Base-by-base conservation (phyloP, 345 rosid genomes). In the Balakata baccata region DNA sequence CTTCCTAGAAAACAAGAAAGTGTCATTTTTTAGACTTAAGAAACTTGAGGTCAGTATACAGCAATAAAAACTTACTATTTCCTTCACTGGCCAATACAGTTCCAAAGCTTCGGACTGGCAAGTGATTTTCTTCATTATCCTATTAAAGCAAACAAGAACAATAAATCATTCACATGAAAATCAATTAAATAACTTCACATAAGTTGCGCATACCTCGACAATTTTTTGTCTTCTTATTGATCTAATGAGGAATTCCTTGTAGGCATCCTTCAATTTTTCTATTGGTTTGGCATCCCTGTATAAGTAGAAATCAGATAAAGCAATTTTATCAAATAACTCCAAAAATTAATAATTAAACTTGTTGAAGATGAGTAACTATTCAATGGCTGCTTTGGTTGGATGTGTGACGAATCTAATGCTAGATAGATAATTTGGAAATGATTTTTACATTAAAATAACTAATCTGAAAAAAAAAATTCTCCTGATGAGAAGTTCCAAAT, bases 191-290 rank as follows among this genome's bases (percentile, higher is more conserved):
- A 25, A 46, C n/a, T 61, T 50, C 51, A 71, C 38, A 76, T 43
- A 66, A 22, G 52, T 38, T 34, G 46, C 74, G 60, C n/a, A 73
- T 84, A 94, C 98, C 74, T 91, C 87, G 68, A 37, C 64, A 68
- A 64, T 65, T 60, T 81, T 76, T 54, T 90, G 72, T 56, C 79
- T 87, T 74, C 81, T 83, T 89, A 89, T 84, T n/a, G 96, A 89
- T 73, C 92, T 89, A 69, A 71, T 73, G 75, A 92, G 81, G 69
- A 91, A 95, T 66, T 86, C 87, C 85, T 82, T 87, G 78, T 87
- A 95, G 46, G 90, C 90, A 69, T 88, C 92, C 77, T 85, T 92
- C 86, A 95, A 60, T 77, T 87, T 92, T 66, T 90, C 90, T 29
- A 80, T 8, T 29, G 99, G 98, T 69, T 87, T 89, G 53, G 94